Conservation (phyloP, 2,329 filamentous ascomycete species). For the Aschersonia sp. region DNA sequence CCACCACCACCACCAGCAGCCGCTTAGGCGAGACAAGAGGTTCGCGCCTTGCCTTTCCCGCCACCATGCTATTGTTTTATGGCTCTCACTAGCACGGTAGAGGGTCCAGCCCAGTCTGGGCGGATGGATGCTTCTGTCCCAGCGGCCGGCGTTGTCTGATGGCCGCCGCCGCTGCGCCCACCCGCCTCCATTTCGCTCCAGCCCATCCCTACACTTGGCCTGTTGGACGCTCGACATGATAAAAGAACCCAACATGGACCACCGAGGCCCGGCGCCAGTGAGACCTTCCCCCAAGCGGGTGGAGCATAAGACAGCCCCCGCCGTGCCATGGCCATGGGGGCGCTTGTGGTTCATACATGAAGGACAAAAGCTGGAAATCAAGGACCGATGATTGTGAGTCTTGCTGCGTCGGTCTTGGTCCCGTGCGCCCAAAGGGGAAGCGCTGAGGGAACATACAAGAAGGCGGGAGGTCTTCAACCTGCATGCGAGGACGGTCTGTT, state of each 20-base stretch:
- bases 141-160: background rate
- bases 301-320: background rate
- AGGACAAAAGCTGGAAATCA: constrained; percentile 3
- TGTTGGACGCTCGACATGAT: background rate
- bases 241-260: background rate
- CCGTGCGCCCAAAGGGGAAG: background rate
- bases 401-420: constrained; percentile 1
- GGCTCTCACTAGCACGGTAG: background rate
- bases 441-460: constrained; percentile 5
- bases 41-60: constrained; percentile 3
- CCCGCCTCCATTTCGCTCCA: background rate
- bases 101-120: too few relatives aligned
- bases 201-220: background rate
- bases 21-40: constrained; percentile 3
- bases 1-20: constrained; percentile 1
- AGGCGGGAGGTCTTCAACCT: constrained; percentile 5
- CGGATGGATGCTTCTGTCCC: too few relatives aligned
- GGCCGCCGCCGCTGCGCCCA: constrained; percentile 1
- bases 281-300: background rate
- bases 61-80: constrained; percentile 3
- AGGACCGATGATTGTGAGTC: background rate
- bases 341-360: constrained; percentile 3
- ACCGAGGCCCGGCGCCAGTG: constrained; percentile 1
- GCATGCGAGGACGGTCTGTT: constrained; percentile 1
- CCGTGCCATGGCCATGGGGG: constrained; percentile 1